Base-by-base conservation (phyloP, 371 early-diverging fungal genomes). In the Entomophthora muscae region DNA sequence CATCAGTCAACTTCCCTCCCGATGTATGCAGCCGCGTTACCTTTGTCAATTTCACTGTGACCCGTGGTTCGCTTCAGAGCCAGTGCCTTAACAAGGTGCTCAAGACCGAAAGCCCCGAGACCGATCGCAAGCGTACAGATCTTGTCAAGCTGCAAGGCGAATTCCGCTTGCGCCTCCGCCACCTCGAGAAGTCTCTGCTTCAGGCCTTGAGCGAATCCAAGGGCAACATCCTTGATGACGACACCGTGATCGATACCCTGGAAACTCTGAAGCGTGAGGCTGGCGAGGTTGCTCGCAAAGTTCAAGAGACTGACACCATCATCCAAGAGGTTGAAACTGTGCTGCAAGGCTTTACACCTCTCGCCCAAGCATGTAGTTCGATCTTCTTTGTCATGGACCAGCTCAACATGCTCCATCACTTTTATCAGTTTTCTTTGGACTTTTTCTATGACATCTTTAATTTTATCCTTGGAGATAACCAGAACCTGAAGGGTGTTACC, bases 21-120 rank as follows among this genome's bases (percentile, higher is more conserved):
- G 97, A 98, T 69, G 84, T 98, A 27, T 93, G 90, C 78, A 88
- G 89, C 66, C 88, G 98, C 59, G 95, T 95, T 5, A 95, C 96
- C 0, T 93, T 98, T 77, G 95, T 97, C 61, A 98, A 97, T 83
- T 98, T 97, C 70, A 94, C 98, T 1, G 91, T 96, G 3, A 98
- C 98, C 2, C 84, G 93, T 26, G 85, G 89, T 57, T 90, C 91
- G 77, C 75, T 98, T 65, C 95, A 97, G 72, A 88, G 88, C 63
- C 98, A 98, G 75, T 94, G 96, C 73, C 76, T 98, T 73, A 89
- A 94, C 70, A 86, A 90, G 77, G 90, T 95, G 0, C 78, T 98
- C 63, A 89, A 89, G 69, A 84, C 86, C 24, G 95, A 96, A 76
- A 75, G 95, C 30, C 95, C 98, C 0, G 98, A 98, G 70, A 90